Evolutionary conservation across 805 yeast genomes (phyloP).

Genomic region (Cyberlindnera xylosilytica): DNA sequence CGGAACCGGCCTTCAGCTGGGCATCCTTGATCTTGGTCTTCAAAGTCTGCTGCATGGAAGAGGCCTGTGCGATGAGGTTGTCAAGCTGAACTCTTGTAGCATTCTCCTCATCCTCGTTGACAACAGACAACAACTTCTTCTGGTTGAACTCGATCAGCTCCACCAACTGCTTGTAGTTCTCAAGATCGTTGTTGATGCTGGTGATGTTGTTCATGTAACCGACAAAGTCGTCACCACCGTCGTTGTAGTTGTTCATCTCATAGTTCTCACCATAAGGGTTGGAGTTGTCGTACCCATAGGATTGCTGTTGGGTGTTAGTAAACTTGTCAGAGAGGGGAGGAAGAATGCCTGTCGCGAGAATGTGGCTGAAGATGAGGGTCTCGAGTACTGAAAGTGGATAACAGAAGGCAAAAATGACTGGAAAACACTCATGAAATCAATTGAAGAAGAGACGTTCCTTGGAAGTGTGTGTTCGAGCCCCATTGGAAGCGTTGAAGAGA

Average conservation of each 20-base stretch:
- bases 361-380: slow-evolving; percentile 1
- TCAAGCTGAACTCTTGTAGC: slow-evolving; percentile 75
- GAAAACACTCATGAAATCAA: not conserved
- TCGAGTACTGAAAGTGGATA: too few species aligned
- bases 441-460: not conserved
- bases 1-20: slow-evolving; percentile 67
- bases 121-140: slow-evolving; percentile 66
- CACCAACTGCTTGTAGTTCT: slow-evolving; percentile 66
- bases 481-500: too few species aligned
- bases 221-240: slow-evolving; percentile 48
- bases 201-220: slow-evolving; percentile 68
- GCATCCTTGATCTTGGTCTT: slow-evolving; percentile 74
- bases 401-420: too few species aligned
- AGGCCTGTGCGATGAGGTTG: slow-evolving; percentile 70
- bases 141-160: slow-evolving; percentile 70
- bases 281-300: slow-evolving; percentile 25
- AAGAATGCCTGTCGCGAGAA: slow-evolving; percentile 1
- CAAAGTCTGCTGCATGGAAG: slow-evolving; percentile 70
- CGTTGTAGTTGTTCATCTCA: slow-evolving; percentile 21
- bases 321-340: not conserved
- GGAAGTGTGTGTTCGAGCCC: too few species aligned
- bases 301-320: slow-evolving; percentile 10
- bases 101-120: slow-evolving; percentile 66
- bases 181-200: slow-evolving; percentile 63
- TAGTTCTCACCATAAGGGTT: slow-evolving; percentile 27